Conservation (phyloP, 2,329 filamentous ascomycete species). For the Penicillium hesseltinei region DNA sequence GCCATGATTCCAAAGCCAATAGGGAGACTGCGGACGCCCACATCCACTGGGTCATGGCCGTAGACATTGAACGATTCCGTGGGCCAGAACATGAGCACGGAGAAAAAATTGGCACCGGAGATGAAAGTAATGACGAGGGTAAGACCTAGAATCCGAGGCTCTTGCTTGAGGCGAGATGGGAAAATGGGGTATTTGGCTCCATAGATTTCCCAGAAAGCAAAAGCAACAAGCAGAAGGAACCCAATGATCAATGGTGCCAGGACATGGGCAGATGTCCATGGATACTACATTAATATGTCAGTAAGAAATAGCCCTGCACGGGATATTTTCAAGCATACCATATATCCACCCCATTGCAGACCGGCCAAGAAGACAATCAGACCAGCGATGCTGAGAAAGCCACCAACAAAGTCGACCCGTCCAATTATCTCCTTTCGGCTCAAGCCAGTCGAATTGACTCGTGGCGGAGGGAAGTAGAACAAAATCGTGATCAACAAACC, state of each 20-base stretch:
- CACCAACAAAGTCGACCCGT: slow-evolving; percentile 53
- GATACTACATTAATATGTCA: slow-evolving; percentile 33
- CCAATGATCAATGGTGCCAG: slow-evolving; percentile 49
- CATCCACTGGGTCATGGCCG: slow-evolving; percentile 60
- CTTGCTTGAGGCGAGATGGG: slow-evolving; percentile 46
- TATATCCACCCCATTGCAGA: slow-evolving; percentile 53
- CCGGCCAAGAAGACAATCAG: slow-evolving; percentile 51
- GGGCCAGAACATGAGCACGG: slow-evolving; percentile 59
- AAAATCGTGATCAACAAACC: slow-evolving; percentile 43
- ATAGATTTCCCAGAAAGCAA: slow-evolving; percentile 49
- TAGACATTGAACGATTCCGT: slow-evolving; percentile 65
- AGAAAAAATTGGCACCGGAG: slow-evolving; percentile 60
- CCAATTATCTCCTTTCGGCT: slow-evolving; percentile 41
- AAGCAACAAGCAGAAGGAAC: slow-evolving; percentile 42
- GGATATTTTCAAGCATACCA: slow-evolving; percentile 27
- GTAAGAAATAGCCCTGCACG: slow-evolving; percentile 4
- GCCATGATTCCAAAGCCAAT: slow-evolving; percentile 63
- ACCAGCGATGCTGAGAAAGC: slow-evolving; percentile 49
- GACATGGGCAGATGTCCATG: slow-evolving; percentile 47
- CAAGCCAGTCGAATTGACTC: slow-evolving; percentile 42
- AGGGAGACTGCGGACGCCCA: slow-evolving; percentile 65
- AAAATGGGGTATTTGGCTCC: slow-evolving; percentile 49
- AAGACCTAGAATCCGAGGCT: slow-evolving; percentile 51
- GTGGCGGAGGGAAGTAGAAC: slow-evolving; percentile 49
- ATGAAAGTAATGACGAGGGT: slow-evolving; percentile 60